Base-by-base conservation (phyloP, 257 asterid genomes). In the Echites panduratus region DNA sequence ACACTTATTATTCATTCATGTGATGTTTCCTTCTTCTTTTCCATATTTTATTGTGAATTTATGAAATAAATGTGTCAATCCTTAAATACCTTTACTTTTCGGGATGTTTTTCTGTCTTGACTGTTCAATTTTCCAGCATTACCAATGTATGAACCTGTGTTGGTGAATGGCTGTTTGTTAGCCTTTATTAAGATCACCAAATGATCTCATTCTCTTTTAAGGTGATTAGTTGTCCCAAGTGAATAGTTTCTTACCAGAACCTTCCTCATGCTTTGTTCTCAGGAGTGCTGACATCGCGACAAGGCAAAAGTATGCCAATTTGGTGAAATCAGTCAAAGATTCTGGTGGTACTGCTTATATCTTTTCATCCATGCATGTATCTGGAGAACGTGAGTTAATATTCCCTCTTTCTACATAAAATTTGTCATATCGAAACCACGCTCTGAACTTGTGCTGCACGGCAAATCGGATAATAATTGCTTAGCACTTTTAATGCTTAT, bases 361-460 rank as follows among this genome's bases (percentile, higher is more conserved):
- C 82, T 95, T 92, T 84, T 95, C 99, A 5, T 88, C 98, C 59
- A 90, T 95, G 99, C 99, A 95, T 70, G 94, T 86, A 74, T 95
- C 99, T 4, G 98, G 98, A 77, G 99, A 95, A 83, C 97, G 98
- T 95, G 81, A 92, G 99, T 80, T 24, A 82, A 71, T 53, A 20
- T 19, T 2, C 65, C 35, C 64, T 74, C 38, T 3, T 22, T 40
- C 8, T 5, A 0, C 19, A 62, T 2, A 62, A 29, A 17, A 62
- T 8, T 26, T 24, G 32, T 70, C 19, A 41, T 22, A 44, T 45
- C 1, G 3, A 19, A 27, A 4, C 49, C n/a, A n/a, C 52, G 50
- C 29, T n/a, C 20, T 11, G 65, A 35, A 54, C 19, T 56, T 40
- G 41, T 16, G 53, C 12, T 16, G 29, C 17, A 11, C 17, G 1